Percentiles rank a stretch among this genome's conserved stretches.
phyloP scores from a whole-genome alignment of 495 filamentous ascomycete genomes.

The Antarctomyces pellizariae region DNA sequence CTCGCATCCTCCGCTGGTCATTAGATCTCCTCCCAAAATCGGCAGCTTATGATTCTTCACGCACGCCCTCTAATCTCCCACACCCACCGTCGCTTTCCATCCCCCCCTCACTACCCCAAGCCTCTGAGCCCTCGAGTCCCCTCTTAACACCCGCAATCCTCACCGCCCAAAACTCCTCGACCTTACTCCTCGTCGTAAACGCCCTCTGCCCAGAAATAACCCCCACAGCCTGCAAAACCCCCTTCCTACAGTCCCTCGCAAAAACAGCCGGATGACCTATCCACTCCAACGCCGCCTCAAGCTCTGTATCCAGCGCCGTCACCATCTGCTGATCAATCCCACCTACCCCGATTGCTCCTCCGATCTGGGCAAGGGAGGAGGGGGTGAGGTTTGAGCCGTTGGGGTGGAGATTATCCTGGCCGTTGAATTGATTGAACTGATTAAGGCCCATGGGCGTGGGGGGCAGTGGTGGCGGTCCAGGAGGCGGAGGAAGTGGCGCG shows the following conservation, averaged over 20 bases:
- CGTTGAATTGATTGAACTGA: constrained; percentile 12
- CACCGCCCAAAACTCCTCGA: constrained; percentile 67
- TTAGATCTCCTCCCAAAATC: no score
- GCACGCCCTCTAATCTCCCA: no score
- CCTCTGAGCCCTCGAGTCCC: no score
- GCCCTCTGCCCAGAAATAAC: constrained; percentile 87
- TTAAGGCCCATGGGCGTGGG: constrained; percentile 11
- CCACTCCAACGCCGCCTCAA: constrained; percentile 93
- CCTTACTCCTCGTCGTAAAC: constrained; percentile 75
- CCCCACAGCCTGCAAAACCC: constrained; percentile 87
- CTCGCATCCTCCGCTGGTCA: no score
- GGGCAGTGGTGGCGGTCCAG: constrained; percentile 25
- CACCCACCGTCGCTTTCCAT: no score
- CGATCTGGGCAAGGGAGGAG: no score
- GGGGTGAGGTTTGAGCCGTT: constrained; percentile 23
- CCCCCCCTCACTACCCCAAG: no score
- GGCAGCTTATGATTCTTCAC: no score
- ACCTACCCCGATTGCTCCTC: no score
- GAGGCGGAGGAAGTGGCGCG: constrained; percentile 19
- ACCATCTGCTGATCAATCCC: constrained; percentile 63
- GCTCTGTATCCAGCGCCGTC: constrained; percentile 68
- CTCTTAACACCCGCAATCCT: constrained; percentile 54
- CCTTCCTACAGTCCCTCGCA: constrained; percentile 81
- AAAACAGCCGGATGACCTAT: constrained; percentile 95
- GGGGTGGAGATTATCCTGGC: constrained; percentile 16